phyloP scores from a whole-genome alignment of 1,139 yeast genomes.

The Suzukiozyma palmioleophila region DNA sequence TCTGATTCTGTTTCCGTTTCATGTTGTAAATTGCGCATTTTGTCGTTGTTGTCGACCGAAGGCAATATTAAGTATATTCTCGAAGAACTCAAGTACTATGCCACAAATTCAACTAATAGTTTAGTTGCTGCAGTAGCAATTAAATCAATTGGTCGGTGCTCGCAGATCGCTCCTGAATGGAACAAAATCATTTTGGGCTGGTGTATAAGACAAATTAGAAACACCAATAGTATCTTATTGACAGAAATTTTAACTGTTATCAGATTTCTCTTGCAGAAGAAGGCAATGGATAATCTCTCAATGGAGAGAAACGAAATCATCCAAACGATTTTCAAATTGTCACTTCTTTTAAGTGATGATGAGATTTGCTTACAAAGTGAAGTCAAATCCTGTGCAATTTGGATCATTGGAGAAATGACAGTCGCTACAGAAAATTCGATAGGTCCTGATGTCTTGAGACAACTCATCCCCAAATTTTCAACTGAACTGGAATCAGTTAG shows the following conservation, averaged over 20 bases:
- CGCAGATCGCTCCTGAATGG: conserved; percentile 36
- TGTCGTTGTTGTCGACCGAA: conserved; percentile 54
- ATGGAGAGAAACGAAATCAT: conserved; percentile 23
- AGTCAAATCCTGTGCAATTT: conserved; percentile 81
- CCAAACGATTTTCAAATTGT: conserved; percentile 35
- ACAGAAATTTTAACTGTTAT: conserved; percentile 66
- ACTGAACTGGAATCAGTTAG: conserved; percentile 58
- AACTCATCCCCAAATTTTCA: conserved; percentile 51
- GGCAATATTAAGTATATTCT: conserved; percentile 49
- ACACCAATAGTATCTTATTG: conserved; percentile 32
- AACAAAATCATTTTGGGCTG: conserved; percentile 34
- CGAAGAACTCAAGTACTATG: conserved; percentile 66
- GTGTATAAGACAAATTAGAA: conserved; percentile 33
- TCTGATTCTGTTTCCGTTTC: conserved; percentile 47
- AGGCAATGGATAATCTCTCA: conserved; percentile 18
- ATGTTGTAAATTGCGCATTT: conserved; percentile 56
- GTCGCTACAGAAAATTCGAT: conserved; percentile 37
- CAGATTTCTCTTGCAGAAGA: conserved; percentile 66
- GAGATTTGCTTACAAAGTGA: conserved; percentile 30
- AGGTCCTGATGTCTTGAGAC: conserved; percentile 76
- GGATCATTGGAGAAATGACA: conserved; percentile 86
- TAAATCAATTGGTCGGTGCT: conserved; percentile 53
- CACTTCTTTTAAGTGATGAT: conserved; percentile 25
- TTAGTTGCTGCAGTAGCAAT: conserved; percentile 51
- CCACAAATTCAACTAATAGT: conserved; percentile 33